Conservation (phyloP, 768 basidiomycete genomes). For the Suillus subaureus region DNA sequence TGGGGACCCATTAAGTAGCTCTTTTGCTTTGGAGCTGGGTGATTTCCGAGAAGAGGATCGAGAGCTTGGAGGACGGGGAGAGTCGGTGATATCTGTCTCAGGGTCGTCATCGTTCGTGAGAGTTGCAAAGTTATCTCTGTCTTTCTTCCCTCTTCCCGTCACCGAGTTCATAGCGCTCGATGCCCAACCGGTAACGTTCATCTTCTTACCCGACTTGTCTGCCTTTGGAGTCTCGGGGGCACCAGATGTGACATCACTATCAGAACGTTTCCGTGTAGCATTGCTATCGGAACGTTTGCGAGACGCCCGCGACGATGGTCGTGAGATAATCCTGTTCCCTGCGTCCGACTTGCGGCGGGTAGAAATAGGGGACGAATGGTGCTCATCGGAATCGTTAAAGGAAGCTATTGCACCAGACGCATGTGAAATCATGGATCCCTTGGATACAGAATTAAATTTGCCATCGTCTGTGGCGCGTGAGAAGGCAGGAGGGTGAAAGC, state of each 20-base stretch:
- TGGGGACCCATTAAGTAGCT: slow-evolving; percentile 27
- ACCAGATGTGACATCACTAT: slow-evolving; percentile 49
- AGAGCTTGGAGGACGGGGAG: slow-evolving; percentile 39
- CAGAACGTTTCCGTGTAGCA: slow-evolving; percentile 60
- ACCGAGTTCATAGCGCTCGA: slow-evolving; percentile 65
- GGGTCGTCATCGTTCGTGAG: slow-evolving; percentile 44
- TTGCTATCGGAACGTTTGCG: slow-evolving; percentile 65
- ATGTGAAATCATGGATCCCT: slow-evolving; percentile 31
- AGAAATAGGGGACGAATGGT: slow-evolving; percentile 20
- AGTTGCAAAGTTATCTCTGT: slow-evolving; percentile 62
- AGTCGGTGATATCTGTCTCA: slow-evolving; percentile 22
- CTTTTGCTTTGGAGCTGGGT: slow-evolving; percentile 27
- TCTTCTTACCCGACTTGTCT: slow-evolving; percentile 43
- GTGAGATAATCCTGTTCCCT: slow-evolving; percentile 46
- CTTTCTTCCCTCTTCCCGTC: slow-evolving; percentile 57
- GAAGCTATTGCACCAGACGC: slow-evolving; percentile 14
- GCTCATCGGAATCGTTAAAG: slow-evolving; percentile 41
- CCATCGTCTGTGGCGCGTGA: slow-evolving; percentile 23
- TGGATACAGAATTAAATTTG: slow-evolving; percentile 37
- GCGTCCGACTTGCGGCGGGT: slow-evolving; percentile 46
- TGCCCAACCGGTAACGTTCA: slow-evolving; percentile 54
- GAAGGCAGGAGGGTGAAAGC: slow-evolving; percentile 20
- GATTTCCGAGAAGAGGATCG: slow-evolving; percentile 34
- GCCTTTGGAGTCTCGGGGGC: slow-evolving; percentile 38
- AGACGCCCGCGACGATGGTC: slow-evolving; percentile 60